Conservation (phyloP, 805 yeast species). For the Metschnikowia koreensis region DNA sequence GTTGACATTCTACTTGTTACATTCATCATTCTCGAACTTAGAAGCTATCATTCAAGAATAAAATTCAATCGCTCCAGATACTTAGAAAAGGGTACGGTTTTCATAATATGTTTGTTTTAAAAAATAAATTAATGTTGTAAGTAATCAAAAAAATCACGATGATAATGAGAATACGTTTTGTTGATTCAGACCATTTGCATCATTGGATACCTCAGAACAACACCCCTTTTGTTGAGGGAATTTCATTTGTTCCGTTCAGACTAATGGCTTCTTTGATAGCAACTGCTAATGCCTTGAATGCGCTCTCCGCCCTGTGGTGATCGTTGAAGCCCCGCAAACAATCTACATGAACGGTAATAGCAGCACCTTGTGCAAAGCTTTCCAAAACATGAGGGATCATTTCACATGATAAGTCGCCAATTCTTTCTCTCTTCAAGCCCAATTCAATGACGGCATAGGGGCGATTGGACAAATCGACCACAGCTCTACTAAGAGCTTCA, state of each 20-base stretch:
- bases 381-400: conserved; percentile 98
- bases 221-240: conserved; percentile 97
- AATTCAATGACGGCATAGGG: conserved; percentile 89
- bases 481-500: conserved; percentile 93
- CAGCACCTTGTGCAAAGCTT: conserved; percentile 90
- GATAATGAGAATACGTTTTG: too few species aligned
- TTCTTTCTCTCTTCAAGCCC: conserved; percentile 86
- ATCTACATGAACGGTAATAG: conserved; percentile 90
- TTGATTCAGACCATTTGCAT: too few species aligned
- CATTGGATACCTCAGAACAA: conserved; percentile 44
- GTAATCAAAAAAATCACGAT: not conserved
- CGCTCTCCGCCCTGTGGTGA: conserved; percentile 94
- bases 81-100: too few species aligned
- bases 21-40: not conserved
- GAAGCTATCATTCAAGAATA: too few species aligned
- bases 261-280: conserved; percentile 86
- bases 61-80: too few species aligned
- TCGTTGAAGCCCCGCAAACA: conserved; percentile 91
- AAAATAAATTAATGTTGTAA: not conserved
- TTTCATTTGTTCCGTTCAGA: conserved; percentile 81
- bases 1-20: too few species aligned
- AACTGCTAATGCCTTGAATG: conserved; percentile 92
- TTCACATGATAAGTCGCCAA: conserved; percentile 89
- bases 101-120: too few species aligned
- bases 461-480: conserved; percentile 90